Base-by-base conservation (phyloP, 441 rosid genomes). In the Populus tomentosa region DNA sequence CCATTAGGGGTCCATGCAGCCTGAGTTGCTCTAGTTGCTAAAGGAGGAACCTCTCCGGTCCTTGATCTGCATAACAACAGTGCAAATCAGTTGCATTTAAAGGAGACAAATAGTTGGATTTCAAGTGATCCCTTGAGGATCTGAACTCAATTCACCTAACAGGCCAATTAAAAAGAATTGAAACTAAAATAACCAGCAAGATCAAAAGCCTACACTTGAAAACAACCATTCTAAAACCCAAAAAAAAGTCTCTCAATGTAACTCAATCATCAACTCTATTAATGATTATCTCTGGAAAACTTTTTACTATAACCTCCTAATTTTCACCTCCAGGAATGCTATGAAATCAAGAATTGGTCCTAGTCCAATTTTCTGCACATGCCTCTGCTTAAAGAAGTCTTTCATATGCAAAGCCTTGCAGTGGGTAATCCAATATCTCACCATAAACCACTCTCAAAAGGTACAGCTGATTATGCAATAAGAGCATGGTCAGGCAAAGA, bases 21-120 rank as follows among this genome's bases (percentile, higher is more conserved):
- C 76, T 74, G 84, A 76, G 95, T 89, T 77, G 98, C 99, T 84
- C 98, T 90, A 72, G 90, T 82, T 76, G 91, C 90, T 85, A 96
- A 85, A 67, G 95, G 73, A 75, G 97, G 83, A 80, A 78, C 79
- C 69, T 67, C 89, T 72, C 92, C 89, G 14, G 83, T 81, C 86
- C 86, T 88, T 64, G 94, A 84, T 82, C 99, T 96, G 89, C 18
- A 82, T 65, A 78, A 76, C 65, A 72, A 82, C 76, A 63, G 56
- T 69, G 28, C 69, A 79, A 70, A 73, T 59, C 7, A 20, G 56
- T 46, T 63, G 5, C n/a, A 18, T 59, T 9, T 33, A 10, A 79
- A 72, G 50, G 35, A 28, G 65, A 30, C 61, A 40, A 40, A 24
- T 56, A 75, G 30, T 70, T 33, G 53, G 9, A 42, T 28, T 64